phyloP scores from a whole-genome alignment of 257 asterid species.

The Penstemon newberryi region DNA sequence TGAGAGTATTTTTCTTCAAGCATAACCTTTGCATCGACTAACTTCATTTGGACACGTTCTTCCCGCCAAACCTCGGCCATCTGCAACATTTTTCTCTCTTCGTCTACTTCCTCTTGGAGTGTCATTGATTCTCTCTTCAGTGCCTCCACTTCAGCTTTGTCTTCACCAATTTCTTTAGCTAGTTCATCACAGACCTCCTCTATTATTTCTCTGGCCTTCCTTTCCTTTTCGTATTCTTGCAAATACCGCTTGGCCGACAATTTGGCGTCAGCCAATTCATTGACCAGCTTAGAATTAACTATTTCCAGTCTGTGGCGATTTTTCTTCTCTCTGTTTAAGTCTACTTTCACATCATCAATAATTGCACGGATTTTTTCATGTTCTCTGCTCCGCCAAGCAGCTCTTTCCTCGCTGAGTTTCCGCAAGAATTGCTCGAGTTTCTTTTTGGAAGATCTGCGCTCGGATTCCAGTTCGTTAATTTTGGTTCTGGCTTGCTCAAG shows the following conservation, averaged over 20 bases:
- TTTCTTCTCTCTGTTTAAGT: constrained; percentile 55
- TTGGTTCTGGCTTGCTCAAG: constrained; percentile 58
- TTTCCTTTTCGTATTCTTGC: constrained; percentile 62
- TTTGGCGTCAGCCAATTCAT: constrained; percentile 60
- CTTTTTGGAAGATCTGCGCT: constrained; percentile 56
- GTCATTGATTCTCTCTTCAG: constrained; percentile 53
- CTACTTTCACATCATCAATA: constrained; percentile 55
- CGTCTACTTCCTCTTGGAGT: constrained; percentile 62
- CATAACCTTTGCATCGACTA: constrained; percentile 67
- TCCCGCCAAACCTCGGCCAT: constrained; percentile 86
- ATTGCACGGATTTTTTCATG: constrained; percentile 62
- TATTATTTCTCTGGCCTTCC: constrained; percentile 59
- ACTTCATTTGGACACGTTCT: constrained; percentile 75
- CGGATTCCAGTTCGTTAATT: constrained; percentile 56
- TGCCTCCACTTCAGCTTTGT: constrained; percentile 58
- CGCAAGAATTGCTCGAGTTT: constrained; percentile 66
- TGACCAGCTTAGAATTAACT: constrained; percentile 58
- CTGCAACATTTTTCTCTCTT: constrained; percentile 76
- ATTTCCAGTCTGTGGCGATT: constrained; percentile 56
- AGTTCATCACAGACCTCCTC: constrained; percentile 80
- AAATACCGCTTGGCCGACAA: constrained; percentile 50
- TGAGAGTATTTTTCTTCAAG: constrained; percentile 60
- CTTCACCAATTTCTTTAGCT: constrained; percentile 71
- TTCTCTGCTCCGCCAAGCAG: constrained; percentile 65
- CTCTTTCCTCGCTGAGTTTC: constrained; percentile 62